Evolutionary conservation across 1,284 basidiomycete genomes (phyloP).

Genomic region (Meira nashicola): DNA sequence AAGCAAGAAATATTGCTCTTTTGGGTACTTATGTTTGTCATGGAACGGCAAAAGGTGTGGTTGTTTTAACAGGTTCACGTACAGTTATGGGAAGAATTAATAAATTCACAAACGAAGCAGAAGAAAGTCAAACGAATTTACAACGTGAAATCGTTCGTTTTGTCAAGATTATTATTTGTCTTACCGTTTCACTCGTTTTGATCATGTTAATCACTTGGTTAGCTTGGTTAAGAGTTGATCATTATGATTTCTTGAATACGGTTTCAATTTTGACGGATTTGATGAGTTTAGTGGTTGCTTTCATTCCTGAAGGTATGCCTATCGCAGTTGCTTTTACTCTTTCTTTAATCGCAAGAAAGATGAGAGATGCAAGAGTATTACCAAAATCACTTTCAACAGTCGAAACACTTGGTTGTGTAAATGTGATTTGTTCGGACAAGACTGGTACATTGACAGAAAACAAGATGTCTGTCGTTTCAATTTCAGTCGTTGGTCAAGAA

Average conservation of each 20-base stretch:
- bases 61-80: constrained; percentile 37
- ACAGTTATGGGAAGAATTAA: constrained; percentile 55
- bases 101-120: constrained; percentile 65
- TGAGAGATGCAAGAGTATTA: constrained; percentile 88
- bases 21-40: not conserved
- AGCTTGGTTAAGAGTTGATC: constrained; percentile 50
- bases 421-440: constrained; percentile 93
- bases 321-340: constrained; percentile 92
- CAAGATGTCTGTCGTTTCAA: constrained; percentile 90
- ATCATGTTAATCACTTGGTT: constrained; percentile 57
- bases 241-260: constrained; percentile 65
- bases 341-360: constrained; percentile 91
- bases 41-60: constrained; percentile 34
- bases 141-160: constrained; percentile 62
- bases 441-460: constrained; percentile 81
- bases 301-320: constrained; percentile 89
- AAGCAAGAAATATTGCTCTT: too few relatives aligned
- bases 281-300: constrained; percentile 86
- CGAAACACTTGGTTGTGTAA: constrained; percentile 97
- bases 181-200: constrained; percentile 25
- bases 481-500: too few relatives aligned
- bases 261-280: constrained; percentile 75
- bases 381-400: constrained; percentile 95
- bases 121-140: constrained; percentile 88
- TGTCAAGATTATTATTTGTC: constrained; percentile 67